Evolutionary conservation across 306 rosid genomes (phyloP), one percentile per base, ranked within the genome.

Genomic region (Acacia crassicarpa): DNA sequence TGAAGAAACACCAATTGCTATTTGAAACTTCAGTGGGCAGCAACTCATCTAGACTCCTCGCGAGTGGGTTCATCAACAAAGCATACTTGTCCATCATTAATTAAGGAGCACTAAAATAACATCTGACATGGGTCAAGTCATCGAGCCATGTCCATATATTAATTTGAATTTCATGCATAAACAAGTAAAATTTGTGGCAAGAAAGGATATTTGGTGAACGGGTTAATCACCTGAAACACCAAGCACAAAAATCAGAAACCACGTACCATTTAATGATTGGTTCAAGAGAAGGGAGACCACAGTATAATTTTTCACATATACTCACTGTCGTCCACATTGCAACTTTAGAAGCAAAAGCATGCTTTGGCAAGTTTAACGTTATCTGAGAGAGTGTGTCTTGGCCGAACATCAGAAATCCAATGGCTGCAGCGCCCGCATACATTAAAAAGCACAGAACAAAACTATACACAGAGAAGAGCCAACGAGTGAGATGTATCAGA

Each of bases 141-240:
- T 54, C 65, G 22, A 22, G 13, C 48, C 46, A 77, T 4, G 58
- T 46, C 35, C 33, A 51, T 54, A 25, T 12, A 33, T 27, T 27
- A 27, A 27, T 77, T 67, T 54, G 30, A 77, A 69, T 79, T 76
- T 71, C 54, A 76, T 44, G 61, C 41, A 65, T 58, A 58, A 68
- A 80, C 45, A 45, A 44, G 9, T 77, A 74, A 38, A 49, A 22
- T 16, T 59, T 22, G 59, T 65, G 12, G 59, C 12, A 41, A 15
- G 4, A 88, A 90, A 90, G 97, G 97, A 92, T 92, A 94, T 94
- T 92, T 92, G 9, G 97, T 91, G 78, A 91, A 83, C 0, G 98
- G 98, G 66, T 84, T 89, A 86, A 92, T 56, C 76, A 90, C 94
- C 96, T 92, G 97, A 66, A 84, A 83, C 67, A 80, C 43, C 53